Percentiles rank a stretch among this genome's conserved stretches.
Evolutionary conservation across 2,329 filamentous ascomycete species (phyloP).

Genomic region (Colletotrichum viniferum): DNA sequence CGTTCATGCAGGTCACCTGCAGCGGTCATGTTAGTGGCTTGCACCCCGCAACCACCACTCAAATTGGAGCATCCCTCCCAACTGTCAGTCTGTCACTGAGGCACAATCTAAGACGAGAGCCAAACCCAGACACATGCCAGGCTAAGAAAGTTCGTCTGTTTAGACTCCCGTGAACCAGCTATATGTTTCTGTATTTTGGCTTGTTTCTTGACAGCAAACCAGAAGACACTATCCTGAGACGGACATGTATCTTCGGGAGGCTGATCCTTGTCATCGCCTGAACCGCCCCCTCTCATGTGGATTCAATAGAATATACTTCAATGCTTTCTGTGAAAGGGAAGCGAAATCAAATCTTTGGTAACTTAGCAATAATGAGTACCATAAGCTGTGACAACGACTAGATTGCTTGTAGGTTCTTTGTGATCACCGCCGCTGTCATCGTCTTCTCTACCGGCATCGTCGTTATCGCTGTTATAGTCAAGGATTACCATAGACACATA

Average conservation of each 20-base stretch:
- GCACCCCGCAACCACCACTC: not conserved
- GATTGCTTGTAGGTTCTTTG: not conserved
- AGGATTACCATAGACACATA: not conserved
- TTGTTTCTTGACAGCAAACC: not conserved
- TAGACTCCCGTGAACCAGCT: not conserved
- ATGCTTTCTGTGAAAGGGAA: not conserved
- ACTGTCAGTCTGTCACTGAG: not conserved
- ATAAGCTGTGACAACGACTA: not conserved
- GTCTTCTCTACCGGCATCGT: not conserved
- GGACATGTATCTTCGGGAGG: not conserved
- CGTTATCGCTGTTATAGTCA: accelerated
- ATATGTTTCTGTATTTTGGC: accelerated
- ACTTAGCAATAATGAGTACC: accelerated
- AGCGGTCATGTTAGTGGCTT: constrained; percentile 3
- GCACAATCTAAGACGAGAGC: not conserved
- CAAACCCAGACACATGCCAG: not conserved
- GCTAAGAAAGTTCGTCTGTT: not conserved
- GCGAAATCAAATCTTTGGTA: not conserved
- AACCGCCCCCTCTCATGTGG: not conserved
- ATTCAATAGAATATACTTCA: not conserved
- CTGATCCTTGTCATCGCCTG: not conserved
- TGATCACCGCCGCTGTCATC: not conserved
- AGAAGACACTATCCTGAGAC: not conserved
- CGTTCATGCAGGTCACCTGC: constrained; percentile 17
- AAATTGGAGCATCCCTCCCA: not conserved